Base-by-base conservation (phyloP, 495 filamentous ascomycete genomes). In the Ascobolus immersus region DNA sequence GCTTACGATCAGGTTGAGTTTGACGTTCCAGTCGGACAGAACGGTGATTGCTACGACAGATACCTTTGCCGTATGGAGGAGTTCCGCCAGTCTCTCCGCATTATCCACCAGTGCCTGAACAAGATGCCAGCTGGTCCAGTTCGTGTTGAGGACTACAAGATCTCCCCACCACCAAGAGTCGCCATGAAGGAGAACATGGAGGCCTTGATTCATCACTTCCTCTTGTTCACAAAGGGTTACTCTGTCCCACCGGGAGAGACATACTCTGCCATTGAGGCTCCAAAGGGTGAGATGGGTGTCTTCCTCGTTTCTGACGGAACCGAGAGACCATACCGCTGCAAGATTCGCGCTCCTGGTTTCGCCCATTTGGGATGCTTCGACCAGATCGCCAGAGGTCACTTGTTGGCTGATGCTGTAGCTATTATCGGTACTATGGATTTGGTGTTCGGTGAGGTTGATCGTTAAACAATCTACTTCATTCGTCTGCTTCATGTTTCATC, bases 151-250 rank as follows among this genome's bases (percentile, higher is more conserved):
- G 86, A 96, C 58, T 96, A 93, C 65, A 96, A 96, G 65, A 70
- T 99, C 53, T 74, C 76, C n/a, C 86, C 86, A 6, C 86, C 86
- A 24, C 86, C 86, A 10, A 69, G 86, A 47, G 66, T 72, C n/a
- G 89, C 86, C 43, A 99, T 99, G 86, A 99, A 99, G 65, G 86
- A 99, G 65, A 72, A 99, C 58, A 99, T 99, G 89, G 86, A 99
- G 55, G 84, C 86, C 14, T 64, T 99, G 10, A 99, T 99, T 52
- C 86, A 99, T 57, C 86, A 99, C 62, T 99, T 99, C 65, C 59
- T 99, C 31, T 68, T 99, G 21, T 99, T 81, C 59, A 92, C 80
- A 50, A 99, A 94, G 62, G 86, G 86, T 36, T 99, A 94, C 54
- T 66, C 76, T 25, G 86, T 99, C 6, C 86, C 86, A n/a, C 86